Conservation (phyloP, 108 stramenopile species). For the Cyclotella kingstonii region DNA sequence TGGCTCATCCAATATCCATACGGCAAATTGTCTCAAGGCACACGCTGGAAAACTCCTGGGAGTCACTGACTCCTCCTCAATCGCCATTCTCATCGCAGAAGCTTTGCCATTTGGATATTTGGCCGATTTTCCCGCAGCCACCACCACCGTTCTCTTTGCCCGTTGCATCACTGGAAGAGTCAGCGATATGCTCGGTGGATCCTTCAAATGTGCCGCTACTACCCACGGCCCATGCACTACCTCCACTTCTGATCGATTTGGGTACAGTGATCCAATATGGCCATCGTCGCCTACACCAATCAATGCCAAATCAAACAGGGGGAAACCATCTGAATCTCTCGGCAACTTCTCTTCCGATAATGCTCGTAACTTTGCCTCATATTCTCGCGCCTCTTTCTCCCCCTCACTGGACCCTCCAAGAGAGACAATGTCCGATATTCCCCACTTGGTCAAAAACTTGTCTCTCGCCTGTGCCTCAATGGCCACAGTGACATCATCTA, state of each 20-base stretch:
- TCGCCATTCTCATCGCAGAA: slow-evolving; percentile 66
- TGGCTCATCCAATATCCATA: slow-evolving; percentile 75
- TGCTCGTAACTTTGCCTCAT: slow-evolving; percentile 52
- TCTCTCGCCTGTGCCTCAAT: slow-evolving; percentile 75
- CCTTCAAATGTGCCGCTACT: slow-evolving; percentile 60
- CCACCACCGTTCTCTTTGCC: slow-evolving; percentile 63
- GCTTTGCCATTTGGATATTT: slow-evolving; percentile 85
- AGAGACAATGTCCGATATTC: slow-evolving; percentile 43
- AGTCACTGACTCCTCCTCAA: slow-evolving; percentile 56
- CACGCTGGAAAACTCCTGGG: slow-evolving; percentile 65
- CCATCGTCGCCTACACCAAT: slow-evolving; percentile 86
- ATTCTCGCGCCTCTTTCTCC: slow-evolving; percentile 54
- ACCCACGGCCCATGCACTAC: slow-evolving; percentile 57
- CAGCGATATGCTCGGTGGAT: slow-evolving; percentile 70
- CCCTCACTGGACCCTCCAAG: slow-evolving; percentile 61
- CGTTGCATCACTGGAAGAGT: slow-evolving; percentile 69
- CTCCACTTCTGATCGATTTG: slow-evolving; percentile 61
- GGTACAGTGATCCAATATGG: slow-evolving; percentile 76
- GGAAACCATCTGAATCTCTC: slow-evolving; percentile 57
- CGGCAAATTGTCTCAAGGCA: slow-evolving; percentile 55
- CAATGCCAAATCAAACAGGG: slow-evolving; percentile 75
- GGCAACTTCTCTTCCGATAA: slow-evolving; percentile 47
- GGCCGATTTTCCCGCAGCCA: slow-evolving; percentile 64
- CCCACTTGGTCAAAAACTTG: slow-evolving; percentile 66
- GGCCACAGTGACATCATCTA: slow-evolving; percentile 52